A percentile compares a stretch with the other conserved stretches of the same genome.
phyloP scores from a whole-genome alignment of 495 filamentous ascomycete genomes.

The Entonaema liquescens region DNA sequence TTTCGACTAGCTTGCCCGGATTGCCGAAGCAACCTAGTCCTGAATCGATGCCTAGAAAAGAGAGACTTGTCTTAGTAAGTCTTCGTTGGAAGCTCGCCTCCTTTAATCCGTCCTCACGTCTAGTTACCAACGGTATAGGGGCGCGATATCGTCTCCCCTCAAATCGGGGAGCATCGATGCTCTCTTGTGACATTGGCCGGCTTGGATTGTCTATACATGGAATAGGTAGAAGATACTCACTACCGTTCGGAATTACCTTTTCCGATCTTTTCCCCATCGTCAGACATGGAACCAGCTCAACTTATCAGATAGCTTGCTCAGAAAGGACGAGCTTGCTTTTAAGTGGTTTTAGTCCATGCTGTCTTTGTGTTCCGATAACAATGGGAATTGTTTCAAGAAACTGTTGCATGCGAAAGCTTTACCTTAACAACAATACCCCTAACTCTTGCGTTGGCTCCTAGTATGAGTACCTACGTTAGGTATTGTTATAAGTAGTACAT shows the following conservation, averaged over 20 bases:
- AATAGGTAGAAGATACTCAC: not conserved
- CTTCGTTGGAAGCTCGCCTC: constrained; percentile 3
- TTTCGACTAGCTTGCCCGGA: constrained; percentile 24
- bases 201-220: constrained; percentile 5
- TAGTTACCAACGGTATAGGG: not conserved
- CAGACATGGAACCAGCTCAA: not conserved
- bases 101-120: not conserved
- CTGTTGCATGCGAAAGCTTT: not conserved
- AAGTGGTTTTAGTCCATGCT: not conserved
- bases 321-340: not conserved
- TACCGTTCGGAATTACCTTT: not conserved
- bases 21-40: constrained; percentile 32
- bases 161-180: not conserved
- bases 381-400: not conserved
- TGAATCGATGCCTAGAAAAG: constrained; percentile 11
- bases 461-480: too few species aligned
- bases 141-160: not conserved
- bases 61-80: not conserved
- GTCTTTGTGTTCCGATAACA: not conserved
- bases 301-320: not conserved
- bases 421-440: not conserved
- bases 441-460: not conserved
- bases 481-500: too few species aligned
- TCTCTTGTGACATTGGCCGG: not conserved
- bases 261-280: not conserved